Percentiles rank a stretch among this genome's conserved stretches.
These are phyloP conservation scores for Tilletia caries DNA, from an alignment of 1,284 basidiomycete species.

Conservation along the genomic window DNA sequence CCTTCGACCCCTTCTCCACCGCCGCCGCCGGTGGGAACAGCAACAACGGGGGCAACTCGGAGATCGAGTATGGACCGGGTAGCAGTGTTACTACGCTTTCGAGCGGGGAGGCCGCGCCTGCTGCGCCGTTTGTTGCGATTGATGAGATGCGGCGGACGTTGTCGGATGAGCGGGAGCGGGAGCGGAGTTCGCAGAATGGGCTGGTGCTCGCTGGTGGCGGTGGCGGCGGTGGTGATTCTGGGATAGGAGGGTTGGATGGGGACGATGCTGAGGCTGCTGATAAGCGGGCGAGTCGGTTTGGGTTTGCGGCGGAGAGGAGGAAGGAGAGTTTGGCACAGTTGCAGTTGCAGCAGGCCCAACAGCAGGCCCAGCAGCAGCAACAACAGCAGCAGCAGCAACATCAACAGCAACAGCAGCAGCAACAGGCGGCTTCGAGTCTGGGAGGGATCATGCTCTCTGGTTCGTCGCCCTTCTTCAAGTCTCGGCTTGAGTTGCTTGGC, in stretches of 20 bases:
- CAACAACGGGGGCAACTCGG: neutral
- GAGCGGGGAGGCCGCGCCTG: constrained; percentile 14
- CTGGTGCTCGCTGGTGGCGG: neutral
- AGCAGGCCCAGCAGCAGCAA: too few relatives aligned
- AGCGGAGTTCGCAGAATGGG: constrained; percentile 14
- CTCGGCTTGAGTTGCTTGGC: constrained; percentile 16
- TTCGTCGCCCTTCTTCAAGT: constrained; percentile 12
- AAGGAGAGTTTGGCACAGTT: constrained; percentile 29
- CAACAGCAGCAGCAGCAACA: too few relatives aligned
- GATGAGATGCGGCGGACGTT: constrained; percentile 38
- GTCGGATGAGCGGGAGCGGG: constrained; percentile 25
- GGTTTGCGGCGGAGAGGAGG: constrained; percentile 37
- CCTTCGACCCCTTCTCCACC: constrained; percentile 49
- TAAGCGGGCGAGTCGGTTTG: constrained; percentile 40
- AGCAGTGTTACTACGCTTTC: constrained; percentile 19
- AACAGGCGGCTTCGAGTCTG: neutral
- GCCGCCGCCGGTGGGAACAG: constrained; percentile 15
- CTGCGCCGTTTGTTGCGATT: constrained; percentile 31
- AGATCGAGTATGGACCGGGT: constrained; percentile 10
- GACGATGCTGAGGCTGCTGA: constrained; percentile 22
- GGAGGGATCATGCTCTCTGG: neutral
- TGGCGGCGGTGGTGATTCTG: neutral
- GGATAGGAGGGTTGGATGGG: constrained; percentile 20
- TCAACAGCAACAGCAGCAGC: too few relatives aligned
- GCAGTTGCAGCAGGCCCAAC: too few relatives aligned